phyloP scores from a whole-genome alignment of 805 yeast genomes.

The Candida nonsorbophila region DNA sequence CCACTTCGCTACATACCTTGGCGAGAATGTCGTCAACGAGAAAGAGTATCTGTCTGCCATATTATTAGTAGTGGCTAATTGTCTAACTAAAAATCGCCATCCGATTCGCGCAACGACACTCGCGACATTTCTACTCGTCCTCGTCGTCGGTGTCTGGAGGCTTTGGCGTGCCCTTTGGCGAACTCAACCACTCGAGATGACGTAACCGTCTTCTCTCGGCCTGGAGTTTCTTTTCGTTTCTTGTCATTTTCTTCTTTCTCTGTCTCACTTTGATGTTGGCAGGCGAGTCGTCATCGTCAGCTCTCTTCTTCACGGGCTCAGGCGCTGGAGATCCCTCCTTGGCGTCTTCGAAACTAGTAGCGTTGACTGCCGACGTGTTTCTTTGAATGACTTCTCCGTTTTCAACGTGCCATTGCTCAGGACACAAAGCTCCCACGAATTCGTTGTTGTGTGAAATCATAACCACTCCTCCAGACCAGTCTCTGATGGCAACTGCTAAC shows the following conservation, averaged over 20 bases:
- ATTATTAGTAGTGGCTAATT: slow-evolving; percentile 1
- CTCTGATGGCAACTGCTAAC: slow-evolving; percentile 93
- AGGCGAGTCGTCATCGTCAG: slow-evolving; percentile 82
- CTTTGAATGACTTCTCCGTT: slow-evolving; percentile 84
- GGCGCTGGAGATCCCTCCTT: slow-evolving; percentile 53
- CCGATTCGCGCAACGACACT: neutral
- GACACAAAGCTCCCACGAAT: slow-evolving; percentile 95
- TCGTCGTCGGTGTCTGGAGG: slow-evolving; percentile 94
- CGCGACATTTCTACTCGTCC: slow-evolving; percentile 34
- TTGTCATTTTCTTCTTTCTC: slow-evolving; percentile 94
- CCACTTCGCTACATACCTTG: slow-evolving; percentile 55
- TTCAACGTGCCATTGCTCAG: slow-evolving; percentile 97
- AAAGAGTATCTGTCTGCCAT: slow-evolving; percentile 99
- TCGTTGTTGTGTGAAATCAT: slow-evolving; percentile 98
- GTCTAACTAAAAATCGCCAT: neutral
- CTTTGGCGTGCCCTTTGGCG: slow-evolving; percentile 97
- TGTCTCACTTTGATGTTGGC: slow-evolving; percentile 90
- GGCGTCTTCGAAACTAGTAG: slow-evolving; percentile 71
- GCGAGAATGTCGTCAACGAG: slow-evolving; percentile 95
- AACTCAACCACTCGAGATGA: slow-evolving; percentile 88
- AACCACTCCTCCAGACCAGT: slow-evolving; percentile 97
- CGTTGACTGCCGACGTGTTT: slow-evolving; percentile 73
- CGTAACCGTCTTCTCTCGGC: slow-evolving; percentile 92
- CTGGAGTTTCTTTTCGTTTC: slow-evolving; percentile 90
- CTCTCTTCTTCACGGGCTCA: slow-evolving; percentile 34